A percentile compares a stretch with the other conserved stretches of the same genome.
These are phyloP conservation scores for Euphorbia peplus DNA, from an alignment of 345 rosid genomes.

Conservation along the genomic window DNA sequence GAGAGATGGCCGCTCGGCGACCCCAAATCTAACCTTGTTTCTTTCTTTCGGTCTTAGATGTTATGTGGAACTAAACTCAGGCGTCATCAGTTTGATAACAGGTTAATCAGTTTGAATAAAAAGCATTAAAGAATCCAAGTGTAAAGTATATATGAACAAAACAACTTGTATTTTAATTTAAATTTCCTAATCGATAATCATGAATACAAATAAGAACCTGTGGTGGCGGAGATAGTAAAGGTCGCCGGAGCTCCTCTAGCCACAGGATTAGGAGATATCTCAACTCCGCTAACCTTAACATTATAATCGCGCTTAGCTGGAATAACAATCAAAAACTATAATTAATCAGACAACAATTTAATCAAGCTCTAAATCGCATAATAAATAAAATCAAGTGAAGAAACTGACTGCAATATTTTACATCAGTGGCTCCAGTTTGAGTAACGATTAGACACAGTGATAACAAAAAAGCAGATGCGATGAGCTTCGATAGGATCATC, in stretches of 20 bases:
- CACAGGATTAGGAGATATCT: slow-evolving; percentile 44
- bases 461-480: slow-evolving; percentile 6
- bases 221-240: slow-evolving; percentile 41
- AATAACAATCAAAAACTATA: not conserved
- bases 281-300: slow-evolving; percentile 43
- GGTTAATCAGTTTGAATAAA: too few species aligned
- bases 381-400: too few species aligned
- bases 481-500: slow-evolving; percentile 8
- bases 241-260: slow-evolving; percentile 41
- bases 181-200: not conserved
- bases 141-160: not conserved
- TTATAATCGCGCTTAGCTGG: slow-evolving; percentile 36
- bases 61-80: too few species aligned
- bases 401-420: slow-evolving; percentile 41
- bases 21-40: too few species aligned
- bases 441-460: slow-evolving; percentile 27
- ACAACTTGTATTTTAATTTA: too few species aligned
- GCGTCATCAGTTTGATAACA: too few species aligned
- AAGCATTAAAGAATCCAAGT: too few species aligned
- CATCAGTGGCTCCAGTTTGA: slow-evolving; percentile 27
- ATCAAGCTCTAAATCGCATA: not conserved
- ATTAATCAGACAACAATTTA: not conserved
- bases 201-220: slow-evolving; percentile 21
- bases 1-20: too few species aligned
- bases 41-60: too few species aligned